phyloP scores from a whole-genome alignment of 345 rosid genomes.

The Durio zibethinus region DNA sequence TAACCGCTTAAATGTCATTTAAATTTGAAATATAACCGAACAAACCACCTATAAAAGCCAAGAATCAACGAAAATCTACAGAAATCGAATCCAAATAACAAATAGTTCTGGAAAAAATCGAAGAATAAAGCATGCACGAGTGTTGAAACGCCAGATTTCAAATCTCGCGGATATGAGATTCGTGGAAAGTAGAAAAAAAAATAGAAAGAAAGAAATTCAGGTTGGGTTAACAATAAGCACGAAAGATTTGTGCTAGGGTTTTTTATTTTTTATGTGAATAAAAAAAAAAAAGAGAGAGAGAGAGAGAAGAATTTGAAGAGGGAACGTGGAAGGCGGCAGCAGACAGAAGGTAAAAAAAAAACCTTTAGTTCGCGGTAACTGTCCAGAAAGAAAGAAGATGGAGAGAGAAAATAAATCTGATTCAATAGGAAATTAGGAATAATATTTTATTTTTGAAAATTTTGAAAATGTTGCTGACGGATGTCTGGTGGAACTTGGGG shows the following conservation, averaged over 20 bases:
- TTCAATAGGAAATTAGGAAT: not conserved
- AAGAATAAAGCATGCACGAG: not conserved
- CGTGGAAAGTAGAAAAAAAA: not conserved
- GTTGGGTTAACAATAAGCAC: not conserved
- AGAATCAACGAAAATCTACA: slow-evolving; percentile 14
- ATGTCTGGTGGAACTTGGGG: not conserved
- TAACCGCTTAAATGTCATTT: slow-evolving; percentile 22
- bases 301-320: not conserved
- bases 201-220: not conserved
- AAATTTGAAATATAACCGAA: slow-evolving; percentile 15
- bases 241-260: slow-evolving; percentile 46
- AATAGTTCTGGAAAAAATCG: not conserved
- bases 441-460: not conserved
- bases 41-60: slow-evolving; percentile 9
- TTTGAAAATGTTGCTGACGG: slow-evolving; percentile 3
- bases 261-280: slow-evolving; percentile 3
- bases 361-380: slow-evolving; percentile 15
- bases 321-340: slow-evolving; percentile 11
- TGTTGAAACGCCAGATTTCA: slow-evolving; percentile 13
- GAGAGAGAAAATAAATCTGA: slow-evolving; percentile 4
- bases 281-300: too few species aligned
- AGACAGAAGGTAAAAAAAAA: slow-evolving; percentile 4
- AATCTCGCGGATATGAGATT: slow-evolving; percentile 40
- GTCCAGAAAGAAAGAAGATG: not conserved
- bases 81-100: slow-evolving; percentile 19